Evolutionary conservation across 805 yeast species (phyloP).

Genomic region (Metschnikowia amazonensis): DNA sequence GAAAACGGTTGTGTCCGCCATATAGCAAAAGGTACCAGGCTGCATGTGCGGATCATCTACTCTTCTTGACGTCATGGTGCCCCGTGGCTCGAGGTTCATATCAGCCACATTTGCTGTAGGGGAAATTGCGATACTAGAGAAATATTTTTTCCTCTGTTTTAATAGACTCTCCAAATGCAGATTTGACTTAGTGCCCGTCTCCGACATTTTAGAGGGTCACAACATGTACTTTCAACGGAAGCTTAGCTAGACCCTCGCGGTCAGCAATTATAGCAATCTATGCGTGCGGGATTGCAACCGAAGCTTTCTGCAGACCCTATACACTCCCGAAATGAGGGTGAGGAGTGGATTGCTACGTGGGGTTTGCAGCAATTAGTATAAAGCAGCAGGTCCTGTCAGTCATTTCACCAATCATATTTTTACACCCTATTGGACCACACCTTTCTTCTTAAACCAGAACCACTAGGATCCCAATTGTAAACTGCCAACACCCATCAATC

Average conservation of each 20-base stretch:
- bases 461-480: neutral
- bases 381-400: neutral
- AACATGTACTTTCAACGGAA: neutral
- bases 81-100: slow-evolving; percentile 1
- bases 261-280: slow-evolving; percentile 2
- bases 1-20: neutral
- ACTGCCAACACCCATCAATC: neutral
- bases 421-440: neutral
- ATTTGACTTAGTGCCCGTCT: no score
- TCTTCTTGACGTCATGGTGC: slow-evolving; percentile 2
- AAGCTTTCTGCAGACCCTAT: neutral
- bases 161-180: neutral
- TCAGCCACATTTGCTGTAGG: neutral
- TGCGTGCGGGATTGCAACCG: slow-evolving; percentile 4
- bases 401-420: neutral
- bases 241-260: neutral
- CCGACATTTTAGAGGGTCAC: neutral
- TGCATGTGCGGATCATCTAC: slow-evolving; percentile 1
- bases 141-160: neutral
- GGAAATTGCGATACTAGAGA: neutral
- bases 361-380: slow-evolving; percentile 6
- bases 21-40: slow-evolving; percentile 4
- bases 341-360: slow-evolving; percentile 6
- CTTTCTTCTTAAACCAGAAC: neutral
- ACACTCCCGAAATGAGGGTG: neutral